Evolutionary conservation across 306 rosid species (phyloP).

Genomic region (Crataegus laevigata): DNA sequence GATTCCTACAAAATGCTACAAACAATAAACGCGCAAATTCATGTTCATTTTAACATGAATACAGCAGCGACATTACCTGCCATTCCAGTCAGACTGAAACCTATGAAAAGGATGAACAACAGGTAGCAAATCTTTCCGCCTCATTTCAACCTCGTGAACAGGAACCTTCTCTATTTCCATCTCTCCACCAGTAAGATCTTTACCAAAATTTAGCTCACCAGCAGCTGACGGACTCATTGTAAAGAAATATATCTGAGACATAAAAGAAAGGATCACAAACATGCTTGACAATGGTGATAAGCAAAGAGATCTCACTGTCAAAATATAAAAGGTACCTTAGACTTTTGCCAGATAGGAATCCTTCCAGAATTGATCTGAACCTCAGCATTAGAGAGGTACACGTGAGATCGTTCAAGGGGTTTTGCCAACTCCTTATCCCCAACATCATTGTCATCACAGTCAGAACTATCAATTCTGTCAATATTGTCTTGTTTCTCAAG

Average conservation of each 20-base stretch:
- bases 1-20: neutral
- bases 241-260: conserved; percentile 60
- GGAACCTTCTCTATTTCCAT: conserved; percentile 71
- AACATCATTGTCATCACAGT: conserved; percentile 35
- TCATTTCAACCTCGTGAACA: conserved; percentile 61
- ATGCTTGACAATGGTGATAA: conserved; percentile 12
- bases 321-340: conserved; percentile 52
- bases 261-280: conserved; percentile 19
- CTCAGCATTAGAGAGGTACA: conserved; percentile 76
- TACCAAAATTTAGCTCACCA: conserved; percentile 28
- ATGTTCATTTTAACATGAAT: neutral
- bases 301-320: conserved; percentile 4
- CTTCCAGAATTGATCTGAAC: conserved; percentile 75
- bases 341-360: conserved; percentile 83
- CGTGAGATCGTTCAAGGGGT: conserved; percentile 46
- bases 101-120: conserved; percentile 65
- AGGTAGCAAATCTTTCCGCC: conserved; percentile 77
- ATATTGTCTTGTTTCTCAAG: conserved; percentile 36
- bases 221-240: conserved; percentile 46
- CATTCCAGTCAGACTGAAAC: conserved; percentile 57
- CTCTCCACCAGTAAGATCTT: conserved; percentile 50
- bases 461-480: conserved; percentile 44
- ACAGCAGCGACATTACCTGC: conserved; percentile 47
- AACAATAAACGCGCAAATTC: neutral
- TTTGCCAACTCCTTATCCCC: conserved; percentile 37